Conservation (phyloP, 148 eudicot genomes). For the Pharnaceum exiguum region DNA sequence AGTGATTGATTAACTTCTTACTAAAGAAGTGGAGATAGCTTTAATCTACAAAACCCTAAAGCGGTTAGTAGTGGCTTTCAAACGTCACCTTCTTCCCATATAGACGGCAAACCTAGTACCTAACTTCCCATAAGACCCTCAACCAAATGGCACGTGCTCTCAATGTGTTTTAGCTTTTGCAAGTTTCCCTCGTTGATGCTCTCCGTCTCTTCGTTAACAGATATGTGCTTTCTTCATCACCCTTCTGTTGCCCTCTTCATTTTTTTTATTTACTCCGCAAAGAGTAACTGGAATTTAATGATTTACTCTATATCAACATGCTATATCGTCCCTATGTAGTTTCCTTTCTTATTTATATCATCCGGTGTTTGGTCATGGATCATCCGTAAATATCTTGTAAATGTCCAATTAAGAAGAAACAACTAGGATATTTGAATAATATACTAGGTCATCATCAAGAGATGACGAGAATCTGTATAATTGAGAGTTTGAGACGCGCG, state of each 20-base stretch:
- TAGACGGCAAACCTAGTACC: too few species aligned
- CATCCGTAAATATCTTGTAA: too few species aligned
- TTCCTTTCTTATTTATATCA: constrained; percentile 22
- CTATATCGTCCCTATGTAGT: neutral
- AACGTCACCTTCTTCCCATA: constrained; percentile 20
- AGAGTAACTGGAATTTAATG: neutral
- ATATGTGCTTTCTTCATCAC: neutral
- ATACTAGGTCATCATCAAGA: too few species aligned
- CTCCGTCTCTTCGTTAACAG: neutral
- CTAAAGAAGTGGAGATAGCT: too few species aligned
- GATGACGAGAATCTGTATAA: too few species aligned
- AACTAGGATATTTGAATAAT: too few species aligned
- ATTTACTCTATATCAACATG: neutral
- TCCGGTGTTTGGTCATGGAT: too few species aligned
- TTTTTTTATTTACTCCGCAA: too few species aligned
- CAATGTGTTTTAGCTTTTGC: neutral
- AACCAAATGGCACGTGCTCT: constrained; percentile 28
- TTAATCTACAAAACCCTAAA: constrained; percentile 14
- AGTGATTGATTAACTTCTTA: too few species aligned
- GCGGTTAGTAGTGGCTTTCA: constrained; percentile 41
- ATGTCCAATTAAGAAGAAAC: too few species aligned
- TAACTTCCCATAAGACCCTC: constrained; percentile 11
- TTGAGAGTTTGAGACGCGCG: too few species aligned
- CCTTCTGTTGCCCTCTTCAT: neutral
- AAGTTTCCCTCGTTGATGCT: neutral